Evolutionary conservation across 164 flowering plant species (phyloP).

Genomic region (Piper betle): DNA sequence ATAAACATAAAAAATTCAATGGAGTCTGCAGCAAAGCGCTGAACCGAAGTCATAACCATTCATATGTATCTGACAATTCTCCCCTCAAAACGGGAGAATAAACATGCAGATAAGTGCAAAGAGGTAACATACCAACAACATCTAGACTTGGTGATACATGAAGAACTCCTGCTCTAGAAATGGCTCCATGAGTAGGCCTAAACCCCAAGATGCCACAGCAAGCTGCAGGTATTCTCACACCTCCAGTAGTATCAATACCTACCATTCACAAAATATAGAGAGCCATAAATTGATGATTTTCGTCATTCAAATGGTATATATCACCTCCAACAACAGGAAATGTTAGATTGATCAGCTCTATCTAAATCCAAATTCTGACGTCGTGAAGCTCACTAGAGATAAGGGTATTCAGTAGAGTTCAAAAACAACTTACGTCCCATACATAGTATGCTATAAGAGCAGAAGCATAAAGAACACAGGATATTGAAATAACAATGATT

Average conservation of each 20-base stretch:
- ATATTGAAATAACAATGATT: no score
- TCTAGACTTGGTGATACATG: conserved; percentile 81
- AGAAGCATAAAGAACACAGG: no score
- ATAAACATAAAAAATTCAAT: no score
- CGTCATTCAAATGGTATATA: no score
- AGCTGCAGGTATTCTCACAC: conserved; percentile 79
- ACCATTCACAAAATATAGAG: conserved; percentile 7
- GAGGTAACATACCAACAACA: conserved; percentile 53
- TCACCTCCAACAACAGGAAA: background rate
- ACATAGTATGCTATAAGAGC: no score
- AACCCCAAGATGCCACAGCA: conserved; percentile 75
- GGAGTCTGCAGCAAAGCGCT: no score
- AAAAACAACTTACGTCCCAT: no score
- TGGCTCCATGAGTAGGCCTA: conserved; percentile 71
- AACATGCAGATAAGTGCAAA: background rate
- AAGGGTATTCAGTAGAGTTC: no score
- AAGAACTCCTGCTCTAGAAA: conserved; percentile 52
- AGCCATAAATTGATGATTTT: background rate
- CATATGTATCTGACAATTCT: no score
- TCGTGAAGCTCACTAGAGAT: background rate
- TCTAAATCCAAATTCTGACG: background rate
- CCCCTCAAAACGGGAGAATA: no score
- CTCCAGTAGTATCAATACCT: conserved; percentile 90
- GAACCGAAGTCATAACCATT: no score
- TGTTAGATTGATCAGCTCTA: background rate